phyloP scores from a whole-genome alignment of 2,329 filamentous ascomycete species.

The Cryoendolithus antarcticus region DNA sequence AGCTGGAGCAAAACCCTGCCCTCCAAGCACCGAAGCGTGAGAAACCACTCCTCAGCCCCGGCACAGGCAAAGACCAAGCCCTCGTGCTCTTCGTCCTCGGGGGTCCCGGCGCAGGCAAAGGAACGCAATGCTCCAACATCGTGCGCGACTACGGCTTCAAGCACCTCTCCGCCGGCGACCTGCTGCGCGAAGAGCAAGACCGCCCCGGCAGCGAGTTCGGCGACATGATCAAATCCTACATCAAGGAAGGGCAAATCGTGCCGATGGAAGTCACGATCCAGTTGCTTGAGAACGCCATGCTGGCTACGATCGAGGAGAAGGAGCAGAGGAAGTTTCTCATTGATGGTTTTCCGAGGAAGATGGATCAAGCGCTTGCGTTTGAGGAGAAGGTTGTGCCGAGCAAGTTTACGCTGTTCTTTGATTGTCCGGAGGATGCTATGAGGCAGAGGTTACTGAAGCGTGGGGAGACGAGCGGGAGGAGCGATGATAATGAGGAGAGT shows the following conservation, averaged over 20 bases:
- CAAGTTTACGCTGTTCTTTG: conserved; percentile 81
- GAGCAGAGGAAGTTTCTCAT: conserved; percentile 61
- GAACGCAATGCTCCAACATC: conserved; percentile 84
- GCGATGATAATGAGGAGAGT: conserved; percentile 88
- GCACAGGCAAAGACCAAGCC: conserved; percentile 42
- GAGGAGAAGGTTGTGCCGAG: conserved; percentile 78
- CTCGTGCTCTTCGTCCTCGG: conserved; percentile 96
- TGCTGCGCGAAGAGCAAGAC: conserved; percentile 86
- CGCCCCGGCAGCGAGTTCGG: conserved; percentile 79
- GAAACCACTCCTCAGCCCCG: conserved; percentile 59
- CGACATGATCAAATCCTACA: conserved; percentile 82
- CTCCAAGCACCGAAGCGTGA: conserved; percentile 42
- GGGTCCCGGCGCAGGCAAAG: conserved; percentile 90
- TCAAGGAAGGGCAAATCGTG: conserved; percentile 88
- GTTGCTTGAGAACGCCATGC: conserved; percentile 88
- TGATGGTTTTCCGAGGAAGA: conserved; percentile 84
- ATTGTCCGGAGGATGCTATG: conserved; percentile 86
- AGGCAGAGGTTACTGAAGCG: conserved; percentile 70
- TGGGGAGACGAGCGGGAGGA: conserved; percentile 80
- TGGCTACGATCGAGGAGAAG: conserved; percentile 46
- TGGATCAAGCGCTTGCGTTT: conserved; percentile 92
- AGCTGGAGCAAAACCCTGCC: conserved; percentile 9
- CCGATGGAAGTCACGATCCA: conserved; percentile 98
- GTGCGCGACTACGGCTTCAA: conserved; percentile 82
- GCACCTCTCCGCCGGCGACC: conserved; percentile 85